These are phyloP conservation scores for Inga leiocalycina DNA, from an alignment of 306 rosid genomes.

Conservation along the genomic window DNA sequence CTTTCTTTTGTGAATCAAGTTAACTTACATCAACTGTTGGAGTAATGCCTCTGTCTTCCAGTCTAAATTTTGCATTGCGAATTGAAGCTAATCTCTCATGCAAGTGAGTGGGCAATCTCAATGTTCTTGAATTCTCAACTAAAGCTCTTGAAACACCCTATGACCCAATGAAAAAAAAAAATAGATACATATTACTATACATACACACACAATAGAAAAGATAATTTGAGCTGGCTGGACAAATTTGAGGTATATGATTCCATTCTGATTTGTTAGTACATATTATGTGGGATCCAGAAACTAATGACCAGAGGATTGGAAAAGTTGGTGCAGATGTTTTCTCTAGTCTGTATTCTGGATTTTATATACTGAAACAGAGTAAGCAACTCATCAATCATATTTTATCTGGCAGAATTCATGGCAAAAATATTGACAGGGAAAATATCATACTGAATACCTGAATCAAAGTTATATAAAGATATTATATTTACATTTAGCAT, in stretches of 20 bases:
- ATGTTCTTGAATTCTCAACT: slow-evolving; percentile 85
- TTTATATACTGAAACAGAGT: not conserved
- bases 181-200: not conserved
- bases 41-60: slow-evolving; percentile 85
- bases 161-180: not conserved
- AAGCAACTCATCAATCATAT: slow-evolving; percentile 16
- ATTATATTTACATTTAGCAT: slow-evolving; percentile 9
- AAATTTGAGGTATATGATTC: not conserved
- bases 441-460: not conserved
- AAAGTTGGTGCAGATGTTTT: slow-evolving; percentile 18
- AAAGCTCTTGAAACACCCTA: slow-evolving; percentile 96
- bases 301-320: not conserved
- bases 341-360: slow-evolving; percentile 17
- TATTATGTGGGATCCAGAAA: slow-evolving; percentile 5
- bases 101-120: slow-evolving; percentile 82
- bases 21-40: slow-evolving; percentile 92
- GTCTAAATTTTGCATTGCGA: slow-evolving; percentile 75
- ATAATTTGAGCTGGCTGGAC: not conserved
- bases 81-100: slow-evolving; percentile 89
- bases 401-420: slow-evolving; percentile 18
- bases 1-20: slow-evolving; percentile 12
- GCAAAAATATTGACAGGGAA: not conserved
- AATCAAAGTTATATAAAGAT: slow-evolving; percentile 1
- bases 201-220: not conserved
- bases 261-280: slow-evolving; percentile 1